phyloP scores from a whole-genome alignment of 352 stramenopile species.

The Phytophthora sp. region DNA sequence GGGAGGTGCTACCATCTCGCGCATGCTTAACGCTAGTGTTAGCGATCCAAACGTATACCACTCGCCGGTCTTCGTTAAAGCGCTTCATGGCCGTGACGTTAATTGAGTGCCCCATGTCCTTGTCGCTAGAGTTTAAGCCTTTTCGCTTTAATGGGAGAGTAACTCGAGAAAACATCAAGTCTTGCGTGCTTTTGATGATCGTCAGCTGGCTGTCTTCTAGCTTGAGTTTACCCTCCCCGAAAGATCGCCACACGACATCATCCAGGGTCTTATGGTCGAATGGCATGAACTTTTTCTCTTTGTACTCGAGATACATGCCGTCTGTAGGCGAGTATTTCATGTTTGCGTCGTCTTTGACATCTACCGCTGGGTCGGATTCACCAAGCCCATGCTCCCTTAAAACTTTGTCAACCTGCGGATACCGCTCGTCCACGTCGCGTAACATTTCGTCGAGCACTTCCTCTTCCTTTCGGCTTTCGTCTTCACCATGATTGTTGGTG shows the following conservation, averaged over 20 bases:
- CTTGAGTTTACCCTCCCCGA: conserved; percentile 33
- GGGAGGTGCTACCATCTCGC: neutral
- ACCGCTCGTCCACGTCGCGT: conserved; percentile 17
- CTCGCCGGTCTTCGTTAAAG: conserved; percentile 10
- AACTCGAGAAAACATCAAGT: conserved; percentile 25
- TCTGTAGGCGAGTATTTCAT: conserved; percentile 30
- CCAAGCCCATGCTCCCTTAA: conserved; percentile 21
- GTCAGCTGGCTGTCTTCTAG: conserved; percentile 21
- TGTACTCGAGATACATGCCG: conserved; percentile 40
- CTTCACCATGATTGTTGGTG: neutral
- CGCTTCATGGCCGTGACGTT: conserved; percentile 30
- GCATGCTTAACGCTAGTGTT: conserved; percentile 11
- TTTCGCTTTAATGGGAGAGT: conserved; percentile 11
- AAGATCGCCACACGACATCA: conserved; percentile 39
- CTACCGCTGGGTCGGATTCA: conserved; percentile 16
- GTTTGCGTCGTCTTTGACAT: conserved; percentile 17
- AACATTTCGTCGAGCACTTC: conserved; percentile 33
- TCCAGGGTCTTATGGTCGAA: conserved; percentile 38
- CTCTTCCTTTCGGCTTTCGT: conserved; percentile 16
- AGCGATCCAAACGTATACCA: conserved; percentile 24
- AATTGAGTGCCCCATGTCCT: conserved; percentile 11
- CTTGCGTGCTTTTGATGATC: conserved; percentile 13
- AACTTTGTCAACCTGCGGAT: conserved; percentile 16
- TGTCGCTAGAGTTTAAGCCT: neutral
- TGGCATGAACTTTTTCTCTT: conserved; percentile 44